phyloP scores from a whole-genome alignment of 768 basidiomycete genomes.

The Auricularia auricula-judae region DNA sequence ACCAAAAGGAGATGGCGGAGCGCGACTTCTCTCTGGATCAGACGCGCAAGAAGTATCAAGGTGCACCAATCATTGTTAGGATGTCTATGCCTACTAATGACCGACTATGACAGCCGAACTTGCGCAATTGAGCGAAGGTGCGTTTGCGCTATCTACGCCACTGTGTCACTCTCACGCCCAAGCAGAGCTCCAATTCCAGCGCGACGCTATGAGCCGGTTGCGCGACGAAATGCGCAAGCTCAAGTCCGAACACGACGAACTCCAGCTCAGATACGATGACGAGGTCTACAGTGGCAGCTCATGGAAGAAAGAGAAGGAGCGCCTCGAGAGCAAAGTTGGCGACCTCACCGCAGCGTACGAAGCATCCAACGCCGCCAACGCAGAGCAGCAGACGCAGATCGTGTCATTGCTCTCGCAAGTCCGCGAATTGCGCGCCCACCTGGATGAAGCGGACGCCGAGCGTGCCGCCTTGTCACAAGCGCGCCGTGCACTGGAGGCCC shows the following conservation, averaged over 20 bases:
- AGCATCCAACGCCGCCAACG: slow-evolving; percentile 54
- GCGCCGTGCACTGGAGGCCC: slow-evolving; percentile 65
- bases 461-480: slow-evolving; percentile 71
- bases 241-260: slow-evolving; percentile 63
- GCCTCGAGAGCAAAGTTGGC: slow-evolving; percentile 69
- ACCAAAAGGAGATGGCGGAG: slow-evolving; percentile 70
- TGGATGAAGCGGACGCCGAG: slow-evolving; percentile 82
- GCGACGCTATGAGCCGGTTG: slow-evolving; percentile 61
- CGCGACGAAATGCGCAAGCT: slow-evolving; percentile 74
- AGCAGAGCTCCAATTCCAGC: slow-evolving; percentile 65
- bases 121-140: slow-evolving; percentile 71
- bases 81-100: neutral
- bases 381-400: slow-evolving; percentile 78
- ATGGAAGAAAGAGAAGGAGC: slow-evolving; percentile 84
- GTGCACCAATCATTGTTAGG: slow-evolving; percentile 22
- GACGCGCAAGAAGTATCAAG: slow-evolving; percentile 80
- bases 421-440: slow-evolving; percentile 64
- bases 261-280: slow-evolving; percentile 65
- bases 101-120: slow-evolving; percentile 44
- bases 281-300: slow-evolving; percentile 66
- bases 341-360: slow-evolving; percentile 71
- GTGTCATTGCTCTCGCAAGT: slow-evolving; percentile 78
- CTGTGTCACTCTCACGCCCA: slow-evolving; percentile 2
- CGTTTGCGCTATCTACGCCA: slow-evolving; percentile 3
- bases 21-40: slow-evolving; percentile 70